Evolutionary conservation across 2,329 filamentous ascomycete species (phyloP).

Genomic region (Alternaria arbusti): DNA sequence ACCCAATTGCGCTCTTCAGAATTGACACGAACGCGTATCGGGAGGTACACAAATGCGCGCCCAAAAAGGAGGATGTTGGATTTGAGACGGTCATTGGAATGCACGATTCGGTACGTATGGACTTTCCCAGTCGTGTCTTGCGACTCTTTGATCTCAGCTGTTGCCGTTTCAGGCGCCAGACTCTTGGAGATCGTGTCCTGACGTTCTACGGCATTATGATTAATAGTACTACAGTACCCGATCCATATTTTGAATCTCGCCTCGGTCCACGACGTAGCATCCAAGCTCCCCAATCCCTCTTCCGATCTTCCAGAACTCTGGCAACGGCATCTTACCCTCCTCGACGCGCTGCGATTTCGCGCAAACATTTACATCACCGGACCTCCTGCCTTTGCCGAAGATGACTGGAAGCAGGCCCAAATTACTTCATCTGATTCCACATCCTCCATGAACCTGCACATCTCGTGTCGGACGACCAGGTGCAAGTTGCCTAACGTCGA

Average conservation of each 20-base stretch:
- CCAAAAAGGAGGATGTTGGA: conserved; percentile 63
- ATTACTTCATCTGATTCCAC: conserved; percentile 8
- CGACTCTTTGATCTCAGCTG: neutral
- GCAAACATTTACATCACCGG: conserved; percentile 75
- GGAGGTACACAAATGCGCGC: conserved; percentile 67
- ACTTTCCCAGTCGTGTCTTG: neutral
- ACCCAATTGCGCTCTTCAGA: conserved; percentile 71
- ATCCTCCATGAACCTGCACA: conserved; percentile 52
- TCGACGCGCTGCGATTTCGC: conserved; percentile 71
- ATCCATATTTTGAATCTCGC: conserved; percentile 71
- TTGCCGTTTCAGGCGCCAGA: neutral
- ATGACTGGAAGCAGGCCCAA: conserved; percentile 68
- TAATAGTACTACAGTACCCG: conserved; percentile 62
- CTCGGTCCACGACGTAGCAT: conserved; percentile 67
- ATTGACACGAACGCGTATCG: conserved; percentile 65
- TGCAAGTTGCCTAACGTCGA: conserved; percentile 77
- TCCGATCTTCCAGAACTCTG: conserved; percentile 50
- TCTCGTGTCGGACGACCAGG: conserved; percentile 69
- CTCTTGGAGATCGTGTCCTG: neutral
- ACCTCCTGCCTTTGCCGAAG: conserved; percentile 69
- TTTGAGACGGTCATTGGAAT: conserved; percentile 72
- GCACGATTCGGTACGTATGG: conserved; percentile 66
- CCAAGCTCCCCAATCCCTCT: conserved; percentile 59
- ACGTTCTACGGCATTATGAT: neutral
- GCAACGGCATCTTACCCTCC: conserved; percentile 49